Percentiles rank a stretch among this genome's conserved stretches.
Conservation (phyloP, 225 moss, liverwort and hornwort genomes). For the Marchantia polymorpha region DNA sequence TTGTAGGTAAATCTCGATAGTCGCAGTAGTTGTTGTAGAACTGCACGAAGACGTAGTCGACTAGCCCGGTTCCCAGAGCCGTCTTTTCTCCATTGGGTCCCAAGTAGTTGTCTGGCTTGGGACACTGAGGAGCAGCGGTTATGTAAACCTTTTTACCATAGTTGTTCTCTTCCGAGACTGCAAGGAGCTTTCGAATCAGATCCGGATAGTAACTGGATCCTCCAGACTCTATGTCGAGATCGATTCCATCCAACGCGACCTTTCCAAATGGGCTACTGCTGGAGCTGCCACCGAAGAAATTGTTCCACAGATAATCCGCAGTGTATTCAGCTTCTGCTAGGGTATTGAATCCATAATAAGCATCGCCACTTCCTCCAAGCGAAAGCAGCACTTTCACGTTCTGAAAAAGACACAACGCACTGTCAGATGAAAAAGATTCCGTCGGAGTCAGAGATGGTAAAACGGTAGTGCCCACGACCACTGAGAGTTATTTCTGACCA, state of each 20-base stretch:
- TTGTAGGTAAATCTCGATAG: neutral
- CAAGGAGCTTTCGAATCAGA: neutral
- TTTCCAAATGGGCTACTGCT: neutral
- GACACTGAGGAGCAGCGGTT: conserved; percentile 6
- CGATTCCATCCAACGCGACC: conserved; percentile 2
- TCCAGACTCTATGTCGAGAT: conserved; percentile 5
- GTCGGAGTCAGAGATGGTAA: neutral
- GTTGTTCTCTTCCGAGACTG: neutral
- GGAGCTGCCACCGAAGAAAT: neutral
- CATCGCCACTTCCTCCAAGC: neutral
- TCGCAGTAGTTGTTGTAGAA: conserved; percentile 14
- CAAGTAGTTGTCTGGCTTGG: neutral
- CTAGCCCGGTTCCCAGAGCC: neutral
- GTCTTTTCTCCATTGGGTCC: neutral
- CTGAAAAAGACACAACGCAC: neutral
- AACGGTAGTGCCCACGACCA: too few species aligned
- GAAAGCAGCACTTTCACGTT: neutral
- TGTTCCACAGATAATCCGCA: conserved; percentile 1
- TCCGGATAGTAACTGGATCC: neutral
- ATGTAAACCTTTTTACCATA: neutral
- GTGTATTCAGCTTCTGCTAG: neutral
- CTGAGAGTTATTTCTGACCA: too few species aligned
- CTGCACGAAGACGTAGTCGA: conserved; percentile 8
- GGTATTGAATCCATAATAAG: neutral
- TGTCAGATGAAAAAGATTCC: neutral